phyloP scores from a whole-genome alignment of 2,329 filamentous ascomycete species.

The Onygenales sp. region DNA sequence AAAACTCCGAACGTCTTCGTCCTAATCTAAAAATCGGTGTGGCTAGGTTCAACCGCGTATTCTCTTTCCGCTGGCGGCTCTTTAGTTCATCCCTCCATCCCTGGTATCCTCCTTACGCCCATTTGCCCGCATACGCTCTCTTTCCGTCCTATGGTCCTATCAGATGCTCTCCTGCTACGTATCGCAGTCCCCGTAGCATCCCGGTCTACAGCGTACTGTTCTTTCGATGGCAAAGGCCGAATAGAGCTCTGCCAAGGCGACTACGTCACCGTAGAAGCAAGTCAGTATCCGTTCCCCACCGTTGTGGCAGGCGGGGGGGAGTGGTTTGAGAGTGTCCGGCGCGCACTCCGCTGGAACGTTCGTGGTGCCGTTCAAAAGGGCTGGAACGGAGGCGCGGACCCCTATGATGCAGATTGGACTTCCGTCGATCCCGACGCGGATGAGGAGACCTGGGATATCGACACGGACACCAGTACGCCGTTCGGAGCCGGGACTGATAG shows the following conservation, averaged over 20 bases:
- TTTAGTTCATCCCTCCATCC: slow-evolving; percentile 92
- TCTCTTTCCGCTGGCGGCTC: slow-evolving; percentile 92
- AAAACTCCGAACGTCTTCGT: background rate
- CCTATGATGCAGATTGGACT: slow-evolving; percentile 18
- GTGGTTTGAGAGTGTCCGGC: slow-evolving; percentile 93
- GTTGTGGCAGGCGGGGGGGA: slow-evolving; percentile 82
- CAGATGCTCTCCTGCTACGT: slow-evolving; percentile 84
- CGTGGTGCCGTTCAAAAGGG: slow-evolving; percentile 85
- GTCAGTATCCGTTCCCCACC: slow-evolving; percentile 93
- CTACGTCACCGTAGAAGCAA: slow-evolving; percentile 90
- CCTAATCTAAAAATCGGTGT: background rate
- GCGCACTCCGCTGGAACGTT: slow-evolving; percentile 91
- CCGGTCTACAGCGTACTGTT: slow-evolving; percentile 88
- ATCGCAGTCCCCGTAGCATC: slow-evolving; percentile 77
- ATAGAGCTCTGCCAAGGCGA: slow-evolving; percentile 89
- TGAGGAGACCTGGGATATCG: slow-evolving; percentile 79
- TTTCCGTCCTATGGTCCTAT: slow-evolving; percentile 95
- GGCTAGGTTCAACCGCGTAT: slow-evolving; percentile 71
- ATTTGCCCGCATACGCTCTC: slow-evolving; percentile 96
- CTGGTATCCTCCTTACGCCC: slow-evolving; percentile 89
- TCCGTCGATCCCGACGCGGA: slow-evolving; percentile 25
- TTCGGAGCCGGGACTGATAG: slow-evolving; percentile 31
- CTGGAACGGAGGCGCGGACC: slow-evolving; percentile 47
- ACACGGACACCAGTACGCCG: slow-evolving; percentile 55
- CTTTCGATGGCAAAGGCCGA: slow-evolving; percentile 94